Evolutionary conservation across 2,329 filamentous ascomycete genomes (phyloP).

Genomic region (Malbranchea cinnamomea): DNA sequence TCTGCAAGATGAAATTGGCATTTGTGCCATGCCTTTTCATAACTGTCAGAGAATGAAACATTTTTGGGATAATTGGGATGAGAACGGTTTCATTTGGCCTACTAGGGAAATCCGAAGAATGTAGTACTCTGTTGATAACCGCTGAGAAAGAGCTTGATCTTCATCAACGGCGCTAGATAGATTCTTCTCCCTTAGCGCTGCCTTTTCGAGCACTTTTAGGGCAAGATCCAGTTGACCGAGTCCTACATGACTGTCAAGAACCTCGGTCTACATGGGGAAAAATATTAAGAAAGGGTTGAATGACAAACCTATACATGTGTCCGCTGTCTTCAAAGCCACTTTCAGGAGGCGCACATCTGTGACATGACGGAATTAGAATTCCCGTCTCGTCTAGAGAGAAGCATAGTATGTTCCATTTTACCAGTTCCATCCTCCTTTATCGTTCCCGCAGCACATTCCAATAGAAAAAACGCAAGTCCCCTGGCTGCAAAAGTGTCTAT

Average conservation of each 20-base stretch:
- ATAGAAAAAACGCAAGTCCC: conserved; percentile 50
- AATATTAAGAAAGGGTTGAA: conserved; percentile 14
- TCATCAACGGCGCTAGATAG: conserved; percentile 11
- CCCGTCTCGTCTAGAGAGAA: background rate
- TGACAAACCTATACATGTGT: conserved; percentile 44
- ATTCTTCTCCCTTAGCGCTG: conserved; percentile 40
- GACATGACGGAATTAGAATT: conserved; percentile 8
- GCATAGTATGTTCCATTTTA: too few relatives aligned
- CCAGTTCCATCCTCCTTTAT: too few relatives aligned
- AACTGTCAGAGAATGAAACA: conserved; percentile 3
- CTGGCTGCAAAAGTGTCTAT: conserved; percentile 21
- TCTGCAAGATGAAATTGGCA: conserved; percentile 61
- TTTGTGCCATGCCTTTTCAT: conserved; percentile 55
- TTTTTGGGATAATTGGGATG: background rate
- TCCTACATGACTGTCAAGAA: too few relatives aligned
- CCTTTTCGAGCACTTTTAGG: conserved; percentile 46
- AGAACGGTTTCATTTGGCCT: conserved; percentile 19
- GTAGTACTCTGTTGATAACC: conserved; percentile 43
- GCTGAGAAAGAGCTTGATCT: conserved; percentile 10
- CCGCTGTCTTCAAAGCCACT: conserved; percentile 51
- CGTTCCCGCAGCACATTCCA: conserved; percentile 38
- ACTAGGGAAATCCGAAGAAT: conserved; percentile 54
- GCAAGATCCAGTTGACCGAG: conserved; percentile 42
- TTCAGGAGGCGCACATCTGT: conserved; percentile 46
- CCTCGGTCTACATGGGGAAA: conserved; percentile 4